Conservation (phyloP, 768 basidiomycete species). For the Auriscalpium vulgare region DNA sequence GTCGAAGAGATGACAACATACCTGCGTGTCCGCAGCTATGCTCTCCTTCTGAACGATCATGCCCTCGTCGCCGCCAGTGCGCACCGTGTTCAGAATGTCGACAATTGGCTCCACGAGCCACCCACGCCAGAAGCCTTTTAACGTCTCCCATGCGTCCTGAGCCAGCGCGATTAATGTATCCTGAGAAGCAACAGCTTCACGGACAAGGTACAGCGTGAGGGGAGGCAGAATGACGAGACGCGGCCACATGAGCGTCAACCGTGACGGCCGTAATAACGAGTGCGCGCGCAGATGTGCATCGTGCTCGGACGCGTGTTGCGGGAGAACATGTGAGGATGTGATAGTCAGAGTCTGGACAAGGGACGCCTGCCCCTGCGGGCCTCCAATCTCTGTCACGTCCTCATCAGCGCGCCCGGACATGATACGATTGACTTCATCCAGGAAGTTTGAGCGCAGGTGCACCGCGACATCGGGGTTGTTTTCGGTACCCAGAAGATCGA, state of each 20-base stretch:
- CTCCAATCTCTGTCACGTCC: conserved; percentile 1
- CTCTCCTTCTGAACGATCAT: conserved; percentile 75
- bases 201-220: conserved; percentile 42
- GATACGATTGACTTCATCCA: conserved; percentile 5
- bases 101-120: conserved; percentile 86
- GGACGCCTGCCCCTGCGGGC: neutral
- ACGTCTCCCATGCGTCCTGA: conserved; percentile 56
- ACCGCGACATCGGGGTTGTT: neutral
- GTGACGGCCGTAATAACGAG: conserved; percentile 57
- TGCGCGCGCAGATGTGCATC: conserved; percentile 18
- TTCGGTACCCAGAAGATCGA: conserved; percentile 20
- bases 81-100: conserved; percentile 75
- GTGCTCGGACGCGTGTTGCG: conserved; percentile 11
- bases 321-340: conserved; percentile 10
- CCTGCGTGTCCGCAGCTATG: conserved; percentile 78
- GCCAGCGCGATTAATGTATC: conserved; percentile 48
- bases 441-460: conserved; percentile 6
- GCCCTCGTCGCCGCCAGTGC: conserved; percentile 68
- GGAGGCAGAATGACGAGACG: conserved; percentile 72
- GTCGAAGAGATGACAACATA: conserved; percentile 24
- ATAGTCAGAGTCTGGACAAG: neutral
- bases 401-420: conserved; percentile 4
- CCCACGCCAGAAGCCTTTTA: conserved; percentile 62
- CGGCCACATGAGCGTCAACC: conserved; percentile 73
- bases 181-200: conserved; percentile 50